These are phyloP conservation scores for Anethum foeniculum DNA, from an alignment of 140 eudicot genomes.

Conservation along the genomic window DNA sequence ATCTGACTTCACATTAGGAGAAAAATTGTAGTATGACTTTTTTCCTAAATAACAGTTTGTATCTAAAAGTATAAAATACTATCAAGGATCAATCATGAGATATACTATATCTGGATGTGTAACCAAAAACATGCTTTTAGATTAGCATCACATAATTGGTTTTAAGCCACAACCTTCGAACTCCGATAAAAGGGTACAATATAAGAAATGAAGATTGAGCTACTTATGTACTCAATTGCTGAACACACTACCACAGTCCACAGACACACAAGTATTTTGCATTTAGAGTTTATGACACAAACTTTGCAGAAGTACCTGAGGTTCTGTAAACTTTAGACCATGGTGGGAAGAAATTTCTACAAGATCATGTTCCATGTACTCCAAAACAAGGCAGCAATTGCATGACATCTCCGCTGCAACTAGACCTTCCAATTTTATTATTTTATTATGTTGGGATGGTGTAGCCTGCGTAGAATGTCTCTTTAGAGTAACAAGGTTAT, in stretches of 20 bases:
- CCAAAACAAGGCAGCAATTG: slow-evolving; percentile 50
- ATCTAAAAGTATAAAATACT: neutral
- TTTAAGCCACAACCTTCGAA: neutral
- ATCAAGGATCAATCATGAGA: neutral
- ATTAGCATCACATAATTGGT: slow-evolving; percentile 31
- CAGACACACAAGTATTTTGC: neutral
- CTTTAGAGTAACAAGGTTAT: neutral
- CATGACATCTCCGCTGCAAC: neutral
- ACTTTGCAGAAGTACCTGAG: neutral
- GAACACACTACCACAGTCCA: neutral
- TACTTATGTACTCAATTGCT: neutral
- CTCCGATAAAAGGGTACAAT: slow-evolving; percentile 47
- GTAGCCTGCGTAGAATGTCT: neutral
- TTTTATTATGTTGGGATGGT: neutral
- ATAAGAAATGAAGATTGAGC: slow-evolving; percentile 81
- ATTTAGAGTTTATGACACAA: neutral
- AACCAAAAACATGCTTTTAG: slow-evolving; percentile 34
- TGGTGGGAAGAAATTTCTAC: slow-evolving; percentile 24
- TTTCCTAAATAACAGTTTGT: neutral
- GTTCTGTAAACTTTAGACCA: neutral
- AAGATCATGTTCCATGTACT: slow-evolving; percentile 8
- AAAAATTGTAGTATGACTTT: neutral
- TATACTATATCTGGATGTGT: no score
- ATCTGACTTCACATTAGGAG: neutral
- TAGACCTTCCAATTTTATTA: neutral